Evolutionary conservation across 768 basidiomycete genomes (phyloP).

Genomic region (Nidula microcarpa): DNA sequence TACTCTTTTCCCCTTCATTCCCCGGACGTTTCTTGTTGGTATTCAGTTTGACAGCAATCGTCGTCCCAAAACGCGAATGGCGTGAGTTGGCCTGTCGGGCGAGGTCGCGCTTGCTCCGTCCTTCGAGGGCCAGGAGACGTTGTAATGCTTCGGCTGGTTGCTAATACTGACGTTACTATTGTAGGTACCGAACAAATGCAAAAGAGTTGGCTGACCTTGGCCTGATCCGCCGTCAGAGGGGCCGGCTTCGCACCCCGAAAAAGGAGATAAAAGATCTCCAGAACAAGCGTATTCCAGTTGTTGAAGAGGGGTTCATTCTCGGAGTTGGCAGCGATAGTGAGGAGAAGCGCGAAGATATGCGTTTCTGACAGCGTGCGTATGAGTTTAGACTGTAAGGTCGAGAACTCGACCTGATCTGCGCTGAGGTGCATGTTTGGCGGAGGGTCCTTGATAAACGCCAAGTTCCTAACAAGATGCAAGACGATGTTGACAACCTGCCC

Average conservation of each 20-base stretch:
- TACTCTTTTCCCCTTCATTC: slow-evolving; percentile 9
- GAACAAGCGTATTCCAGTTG: slow-evolving; percentile 81
- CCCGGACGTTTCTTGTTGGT: slow-evolving; percentile 40
- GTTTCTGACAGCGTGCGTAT: slow-evolving; percentile 69
- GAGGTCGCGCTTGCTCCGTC: slow-evolving; percentile 53
- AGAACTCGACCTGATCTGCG: slow-evolving; percentile 76
- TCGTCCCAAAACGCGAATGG: slow-evolving; percentile 96
- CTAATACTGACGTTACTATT: slow-evolving; percentile 27
- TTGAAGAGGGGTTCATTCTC: slow-evolving; percentile 77
- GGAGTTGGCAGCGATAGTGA: slow-evolving; percentile 82
- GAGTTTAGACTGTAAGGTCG: slow-evolving; percentile 74
- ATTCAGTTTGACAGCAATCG: slow-evolving; percentile 76
- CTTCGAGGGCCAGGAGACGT: slow-evolving; percentile 76
- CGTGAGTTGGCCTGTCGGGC: slow-evolving; percentile 62
- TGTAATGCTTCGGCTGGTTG: slow-evolving; percentile 68
- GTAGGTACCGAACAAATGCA: slow-evolving; percentile 4
- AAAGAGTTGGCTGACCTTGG: slow-evolving; percentile 45
- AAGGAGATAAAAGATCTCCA: slow-evolving; percentile 91
- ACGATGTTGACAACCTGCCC: slow-evolving; percentile 85
- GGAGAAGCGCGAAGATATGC: slow-evolving; percentile 70
- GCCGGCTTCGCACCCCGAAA: slow-evolving; percentile 75
- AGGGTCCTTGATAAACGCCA: slow-evolving; percentile 90
- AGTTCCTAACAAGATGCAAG: slow-evolving; percentile 86
- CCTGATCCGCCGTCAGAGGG: slow-evolving; percentile 54
- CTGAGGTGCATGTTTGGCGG: slow-evolving; percentile 68